Base-by-base conservation (phyloP, 306 rosid species). In the Lathyrus aphaca region DNA sequence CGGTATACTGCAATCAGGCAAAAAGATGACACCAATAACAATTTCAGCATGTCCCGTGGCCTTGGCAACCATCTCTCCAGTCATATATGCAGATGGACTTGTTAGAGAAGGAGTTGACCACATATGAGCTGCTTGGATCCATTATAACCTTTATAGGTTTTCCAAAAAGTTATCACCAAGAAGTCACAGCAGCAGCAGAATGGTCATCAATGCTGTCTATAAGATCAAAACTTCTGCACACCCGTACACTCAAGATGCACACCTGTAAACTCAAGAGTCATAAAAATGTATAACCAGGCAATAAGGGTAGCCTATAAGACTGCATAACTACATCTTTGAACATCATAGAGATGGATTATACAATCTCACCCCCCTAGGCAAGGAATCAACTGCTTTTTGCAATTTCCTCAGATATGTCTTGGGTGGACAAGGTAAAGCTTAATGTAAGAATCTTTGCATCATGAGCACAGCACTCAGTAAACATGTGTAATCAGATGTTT, bases 181-280 rank as follows among this genome's bases (percentile, higher is more conserved):
- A 89, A 68, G 92, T 89, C 80, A 89, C 90, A 17, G 90, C 92
- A 17, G 90, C 92, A 68, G 89, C 90, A 29, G 82, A 85, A 85
- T 89, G 92, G 73, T 89, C 89, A 74, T 68, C 86, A 21, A 87
- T 59, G 69, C 85, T 80, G 63, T 74, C 80, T 61, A 87, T 45
- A 70, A 81, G 87, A 83, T 87, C 86, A 60, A 87, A 89, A 62
- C 85, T 83, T 83, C 96, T 89, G 90, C 81, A 81, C 10, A 59
- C 32, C 21, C 68, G 37, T 16, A 75, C 55, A 46, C 30, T 55
- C 25, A 2, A 58, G n/a, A n/a, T 89, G 90, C 81, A 81, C 10
- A 59, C 32, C 21, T 53, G 37, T 16, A 75, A 48, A 46, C 30
- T 55, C 25, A 2, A 58, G n/a, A n/a, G 84, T 69, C 71, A 75